A percentile compares a stretch with the other conserved stretches of the same genome.
phyloP scores from a whole-genome alignment of 2,329 filamentous ascomycete genomes.

The Penicillium polonicum region DNA sequence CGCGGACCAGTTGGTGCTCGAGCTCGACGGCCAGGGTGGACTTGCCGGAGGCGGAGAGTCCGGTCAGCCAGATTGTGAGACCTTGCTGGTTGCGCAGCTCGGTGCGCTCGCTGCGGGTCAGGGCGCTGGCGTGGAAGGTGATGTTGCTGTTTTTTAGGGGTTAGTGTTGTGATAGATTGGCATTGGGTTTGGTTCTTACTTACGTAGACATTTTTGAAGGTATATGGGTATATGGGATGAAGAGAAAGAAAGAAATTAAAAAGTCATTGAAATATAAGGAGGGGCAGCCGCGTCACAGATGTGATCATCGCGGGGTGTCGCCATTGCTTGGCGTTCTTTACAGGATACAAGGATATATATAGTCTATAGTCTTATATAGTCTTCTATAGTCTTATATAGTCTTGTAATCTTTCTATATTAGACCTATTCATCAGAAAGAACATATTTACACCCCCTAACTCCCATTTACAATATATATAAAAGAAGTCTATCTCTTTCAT shows the following conservation, averaged over 20 bases:
- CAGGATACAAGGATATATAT: no score
- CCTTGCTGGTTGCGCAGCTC: slow-evolving; percentile 73
- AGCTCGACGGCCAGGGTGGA: slow-evolving; percentile 95
- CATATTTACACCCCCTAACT: not conserved
- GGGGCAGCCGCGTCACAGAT: slow-evolving; percentile 20
- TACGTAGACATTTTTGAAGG: slow-evolving; percentile 40
- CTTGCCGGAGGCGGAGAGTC: slow-evolving; percentile 93
- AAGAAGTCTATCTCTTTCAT: not conserved
- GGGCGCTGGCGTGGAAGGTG: slow-evolving; percentile 46
- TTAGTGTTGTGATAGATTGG: slow-evolving; percentile 3
- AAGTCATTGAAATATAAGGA: slow-evolving; percentile 12
- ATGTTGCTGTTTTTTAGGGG: slow-evolving; percentile 40
- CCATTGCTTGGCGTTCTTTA: slow-evolving; percentile 3
- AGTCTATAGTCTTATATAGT: no score
- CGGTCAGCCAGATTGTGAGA: slow-evolving; percentile 97
- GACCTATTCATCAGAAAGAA: not conserved
- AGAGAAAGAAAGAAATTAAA: not conserved
- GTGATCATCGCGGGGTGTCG: slow-evolving; percentile 27
- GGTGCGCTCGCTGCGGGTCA: slow-evolving; percentile 45
- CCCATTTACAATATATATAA: not conserved
- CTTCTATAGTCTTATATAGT: not conserved
- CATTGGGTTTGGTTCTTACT: slow-evolving; percentile 7
- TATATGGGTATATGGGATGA: not conserved
- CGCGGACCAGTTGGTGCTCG: slow-evolving; percentile 82
- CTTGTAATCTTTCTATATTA: not conserved